These are phyloP conservation scores for Knoxdaviesia capensis DNA, from an alignment of 2,329 filamentous ascomycete species.

Conservation along the genomic window DNA sequence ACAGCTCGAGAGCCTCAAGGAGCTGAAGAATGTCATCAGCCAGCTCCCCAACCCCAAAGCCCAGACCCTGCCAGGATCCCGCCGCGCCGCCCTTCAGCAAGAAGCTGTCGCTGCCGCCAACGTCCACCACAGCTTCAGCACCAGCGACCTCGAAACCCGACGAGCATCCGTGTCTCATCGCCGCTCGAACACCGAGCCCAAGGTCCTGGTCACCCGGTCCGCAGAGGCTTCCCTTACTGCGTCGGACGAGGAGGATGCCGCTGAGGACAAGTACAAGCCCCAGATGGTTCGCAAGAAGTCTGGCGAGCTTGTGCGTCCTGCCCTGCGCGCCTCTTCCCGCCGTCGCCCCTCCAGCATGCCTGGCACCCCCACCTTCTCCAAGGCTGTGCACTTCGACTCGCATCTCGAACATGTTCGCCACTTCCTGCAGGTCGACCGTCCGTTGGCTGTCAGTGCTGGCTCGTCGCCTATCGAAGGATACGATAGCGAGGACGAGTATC, in stretches of 20 bases:
- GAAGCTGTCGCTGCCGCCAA: conserved; percentile 11
- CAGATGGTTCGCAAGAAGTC: conserved; percentile 96
- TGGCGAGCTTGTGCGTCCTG: conserved; percentile 84
- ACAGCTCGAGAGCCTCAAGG: conserved; percentile 31
- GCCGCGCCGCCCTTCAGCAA: conserved; percentile 2
- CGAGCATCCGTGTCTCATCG: conserved; percentile 16
- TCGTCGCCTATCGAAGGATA: conserved; percentile 81
- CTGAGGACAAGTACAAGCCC: conserved; percentile 47
- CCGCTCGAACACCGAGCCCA: conserved; percentile 35
- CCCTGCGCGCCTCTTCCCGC: conserved; percentile 47
- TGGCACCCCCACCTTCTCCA: conserved; percentile 85
- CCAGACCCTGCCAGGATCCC: conserved; percentile 1
- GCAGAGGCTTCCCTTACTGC: conserved; percentile 26
- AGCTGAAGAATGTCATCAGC: conserved; percentile 67
- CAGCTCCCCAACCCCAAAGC: conserved; percentile 32
- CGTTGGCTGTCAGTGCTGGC: conserved; percentile 86
- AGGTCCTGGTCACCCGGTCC: conserved; percentile 23
- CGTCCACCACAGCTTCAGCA: conserved; percentile 27
- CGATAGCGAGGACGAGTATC: conserved; percentile 76
- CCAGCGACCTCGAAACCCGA: conserved; percentile 19
- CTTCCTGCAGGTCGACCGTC: conserved; percentile 83
- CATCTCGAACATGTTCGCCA: conserved; percentile 91
- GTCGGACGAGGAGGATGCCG: conserved; percentile 44
- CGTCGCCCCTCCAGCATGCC: conserved; percentile 88
- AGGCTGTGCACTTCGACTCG: conserved; percentile 96